Conservation (phyloP, 1,284 basidiomycete species). For the Spongispora temasekensis region DNA sequence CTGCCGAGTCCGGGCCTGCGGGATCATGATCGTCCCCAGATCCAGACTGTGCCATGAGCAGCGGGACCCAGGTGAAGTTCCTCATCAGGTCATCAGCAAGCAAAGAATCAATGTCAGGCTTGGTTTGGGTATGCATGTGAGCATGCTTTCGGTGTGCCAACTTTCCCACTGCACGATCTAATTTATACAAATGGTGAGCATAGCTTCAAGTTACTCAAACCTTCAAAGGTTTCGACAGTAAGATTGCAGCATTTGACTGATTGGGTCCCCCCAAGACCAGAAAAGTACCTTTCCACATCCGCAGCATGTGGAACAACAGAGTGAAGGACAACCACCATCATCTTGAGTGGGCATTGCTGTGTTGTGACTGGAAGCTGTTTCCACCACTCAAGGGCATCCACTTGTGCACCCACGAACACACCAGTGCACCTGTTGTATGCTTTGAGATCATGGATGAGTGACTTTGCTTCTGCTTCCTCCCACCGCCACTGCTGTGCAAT, state of each 20-base stretch:
- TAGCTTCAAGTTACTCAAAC: no score
- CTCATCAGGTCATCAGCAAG: not conserved
- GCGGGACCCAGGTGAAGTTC: constrained; percentile 9
- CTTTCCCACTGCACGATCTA: not conserved
- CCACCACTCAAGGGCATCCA: not conserved
- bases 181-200: no score
- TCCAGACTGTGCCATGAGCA: not conserved
- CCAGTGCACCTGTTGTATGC: no score
- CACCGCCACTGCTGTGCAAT: not conserved
- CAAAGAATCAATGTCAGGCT: not conserved
- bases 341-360: not conserved
- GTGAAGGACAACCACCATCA: no score
- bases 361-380: not conserved
- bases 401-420: no score
- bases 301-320: no score
- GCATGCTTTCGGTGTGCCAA: not conserved
- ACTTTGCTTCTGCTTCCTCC: not conserved
- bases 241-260: no score
- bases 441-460: not conserved
- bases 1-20: constrained; percentile 5
- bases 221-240: not conserved
- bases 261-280: no score
- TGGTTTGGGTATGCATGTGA: not conserved
- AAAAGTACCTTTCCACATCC: no score
- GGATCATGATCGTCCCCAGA: not conserved